These are phyloP conservation scores for Myxozyma sirexii DNA, from an alignment of 805 yeast species.

Conservation along the genomic window DNA sequence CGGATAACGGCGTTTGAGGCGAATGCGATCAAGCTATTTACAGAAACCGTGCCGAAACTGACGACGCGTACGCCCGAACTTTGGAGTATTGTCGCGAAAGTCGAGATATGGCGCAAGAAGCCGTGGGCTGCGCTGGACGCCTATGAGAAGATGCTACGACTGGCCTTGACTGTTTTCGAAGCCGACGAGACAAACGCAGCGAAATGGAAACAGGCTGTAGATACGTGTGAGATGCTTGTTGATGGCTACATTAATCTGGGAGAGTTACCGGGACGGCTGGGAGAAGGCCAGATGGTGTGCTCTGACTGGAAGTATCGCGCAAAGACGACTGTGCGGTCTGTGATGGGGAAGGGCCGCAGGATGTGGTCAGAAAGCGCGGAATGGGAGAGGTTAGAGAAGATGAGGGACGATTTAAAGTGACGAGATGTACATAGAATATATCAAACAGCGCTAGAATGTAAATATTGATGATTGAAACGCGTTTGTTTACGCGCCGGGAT, in stretches of 20 bases:
- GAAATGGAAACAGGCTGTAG: constrained; percentile 79
- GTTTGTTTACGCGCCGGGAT: neutral
- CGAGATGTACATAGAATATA: neutral
- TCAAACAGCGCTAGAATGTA: too few species aligned
- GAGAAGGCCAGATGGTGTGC: constrained; percentile 69
- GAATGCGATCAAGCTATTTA: constrained; percentile 70
- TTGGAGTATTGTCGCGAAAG: constrained; percentile 84
- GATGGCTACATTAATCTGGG: constrained; percentile 89
- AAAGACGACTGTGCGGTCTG: constrained; percentile 65
- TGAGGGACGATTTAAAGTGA: constrained; percentile 49
- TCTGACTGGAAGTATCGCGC: constrained; percentile 91
- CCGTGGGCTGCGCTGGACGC: constrained; percentile 89
- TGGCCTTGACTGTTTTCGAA: constrained; percentile 60
- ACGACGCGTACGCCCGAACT: constrained; percentile 66
- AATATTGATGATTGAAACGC: neutral
- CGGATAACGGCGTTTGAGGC: constrained; percentile 60
- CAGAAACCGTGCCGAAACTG: constrained; percentile 66
- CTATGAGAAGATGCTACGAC: constrained; percentile 83
- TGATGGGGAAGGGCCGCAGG: constrained; percentile 75
- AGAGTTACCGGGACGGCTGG: constrained; percentile 62
- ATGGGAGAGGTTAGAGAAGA: constrained; percentile 63
- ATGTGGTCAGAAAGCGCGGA: constrained; percentile 74
- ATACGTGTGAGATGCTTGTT: constrained; percentile 72
- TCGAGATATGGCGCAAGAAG: constrained; percentile 79
- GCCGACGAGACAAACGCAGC: constrained; percentile 61